Percentiles rank a stretch among this genome's conserved stretches.
Conservation (phyloP, 2,329 filamentous ascomycete genomes). For the Cladobotryum mycophilum region DNA sequence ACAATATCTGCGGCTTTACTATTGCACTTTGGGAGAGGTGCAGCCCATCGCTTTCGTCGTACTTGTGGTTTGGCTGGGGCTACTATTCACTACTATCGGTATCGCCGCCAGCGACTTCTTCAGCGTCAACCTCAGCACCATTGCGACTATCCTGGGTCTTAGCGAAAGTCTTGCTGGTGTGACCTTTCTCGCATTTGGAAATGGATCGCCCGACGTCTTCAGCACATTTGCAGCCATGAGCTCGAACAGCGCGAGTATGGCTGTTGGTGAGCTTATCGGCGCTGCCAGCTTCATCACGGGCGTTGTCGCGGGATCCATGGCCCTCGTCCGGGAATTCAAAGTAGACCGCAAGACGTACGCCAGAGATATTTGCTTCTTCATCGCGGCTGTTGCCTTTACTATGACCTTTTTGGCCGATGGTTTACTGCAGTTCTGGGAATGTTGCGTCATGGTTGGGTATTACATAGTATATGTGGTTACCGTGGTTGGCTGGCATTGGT, state of each 20-base stretch:
- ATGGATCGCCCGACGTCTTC: conserved; percentile 96
- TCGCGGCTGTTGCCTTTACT: conserved; percentile 77
- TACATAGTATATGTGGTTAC: conserved; percentile 85
- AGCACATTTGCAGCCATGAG: conserved; percentile 98
- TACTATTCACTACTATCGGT: conserved; percentile 94
- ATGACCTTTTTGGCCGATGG: conserved; percentile 85
- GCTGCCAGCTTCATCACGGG: conserved; percentile 94
- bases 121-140: conserved; percentile 92
- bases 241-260: conserved; percentile 94
- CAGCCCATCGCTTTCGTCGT: conserved; percentile 74
- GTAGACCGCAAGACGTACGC: conserved; percentile 87
- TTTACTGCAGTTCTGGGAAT: conserved; percentile 80
- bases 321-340: conserved; percentile 87
- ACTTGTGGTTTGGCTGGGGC: conserved; percentile 73
- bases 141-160: conserved; percentile 80
- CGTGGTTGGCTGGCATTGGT: conserved; percentile 92
- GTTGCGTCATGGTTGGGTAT: conserved; percentile 80
- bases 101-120: conserved; percentile 98
- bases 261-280: conserved; percentile 89
- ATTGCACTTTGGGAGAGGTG: conserved; percentile 64
- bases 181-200: conserved; percentile 93
- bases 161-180: conserved; percentile 95
- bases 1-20: conserved; percentile 85
- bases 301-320: conserved; percentile 96
- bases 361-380: conserved; percentile 87